A percentile compares a stretch with the other conserved stretches of the same genome.
These are phyloP conservation scores for Monilinia laxa DNA, from an alignment of 2,329 filamentous ascomycete genomes.

Conservation along the genomic window DNA sequence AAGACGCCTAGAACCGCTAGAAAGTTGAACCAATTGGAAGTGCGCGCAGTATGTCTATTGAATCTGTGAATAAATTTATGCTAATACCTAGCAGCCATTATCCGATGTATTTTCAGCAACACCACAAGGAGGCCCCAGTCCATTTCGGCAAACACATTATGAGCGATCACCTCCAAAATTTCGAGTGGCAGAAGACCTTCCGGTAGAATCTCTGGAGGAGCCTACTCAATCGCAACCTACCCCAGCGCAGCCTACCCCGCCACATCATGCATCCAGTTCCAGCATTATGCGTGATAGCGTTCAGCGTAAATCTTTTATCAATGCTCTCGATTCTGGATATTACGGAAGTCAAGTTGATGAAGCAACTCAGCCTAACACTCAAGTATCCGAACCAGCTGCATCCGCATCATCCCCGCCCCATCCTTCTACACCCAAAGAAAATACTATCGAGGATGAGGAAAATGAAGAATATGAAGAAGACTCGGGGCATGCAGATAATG, in stretches of 20 bases:
- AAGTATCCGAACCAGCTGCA: conserved; percentile 25
- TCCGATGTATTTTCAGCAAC: conserved; percentile 59
- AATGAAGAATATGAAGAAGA: conserved; percentile 2
- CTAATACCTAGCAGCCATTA: conserved; percentile 50
- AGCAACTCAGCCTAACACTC: conserved; percentile 29
- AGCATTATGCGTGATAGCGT: conserved; percentile 25
- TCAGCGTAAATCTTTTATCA: conserved; percentile 39
- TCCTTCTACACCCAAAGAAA: conserved; percentile 21
- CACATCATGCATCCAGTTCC: conserved; percentile 10
- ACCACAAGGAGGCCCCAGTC: conserved; percentile 50
- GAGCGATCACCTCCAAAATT: conserved; percentile 49
- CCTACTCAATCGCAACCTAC: background rate
- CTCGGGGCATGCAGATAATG: conserved; percentile 1
- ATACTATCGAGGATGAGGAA: background rate
- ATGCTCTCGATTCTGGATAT: conserved; percentile 64
- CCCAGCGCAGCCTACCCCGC: conserved; percentile 1
- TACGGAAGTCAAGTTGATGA: conserved; percentile 58
- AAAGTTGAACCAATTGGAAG: conserved; percentile 57
- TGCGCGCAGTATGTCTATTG: conserved; percentile 58
- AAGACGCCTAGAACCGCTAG: conserved; percentile 74
- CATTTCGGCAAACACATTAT: conserved; percentile 42
- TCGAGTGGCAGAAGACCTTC: conserved; percentile 57
- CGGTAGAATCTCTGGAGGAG: conserved; percentile 23
- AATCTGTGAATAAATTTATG: conserved; percentile 11
- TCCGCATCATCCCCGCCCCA: conserved; percentile 1